Base-by-base conservation (phyloP, 2,329 filamentous ascomycete genomes). In the Diaporthe ilicicola region DNA sequence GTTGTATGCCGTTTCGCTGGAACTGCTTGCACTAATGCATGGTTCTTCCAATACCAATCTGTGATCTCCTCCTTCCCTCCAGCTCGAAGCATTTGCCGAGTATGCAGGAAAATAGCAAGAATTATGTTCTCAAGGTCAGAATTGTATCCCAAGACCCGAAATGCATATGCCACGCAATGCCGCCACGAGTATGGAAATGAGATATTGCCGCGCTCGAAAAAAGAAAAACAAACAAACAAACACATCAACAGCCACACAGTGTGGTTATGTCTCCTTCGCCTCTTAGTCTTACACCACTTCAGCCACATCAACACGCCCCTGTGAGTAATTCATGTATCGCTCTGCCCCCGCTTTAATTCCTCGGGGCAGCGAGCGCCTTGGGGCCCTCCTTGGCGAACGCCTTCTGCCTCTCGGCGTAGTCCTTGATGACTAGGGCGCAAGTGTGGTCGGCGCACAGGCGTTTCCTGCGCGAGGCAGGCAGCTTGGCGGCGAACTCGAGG, bases 401-500 rank as follows among this genome's bases (percentile, higher is more conserved):
- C 84, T 90, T 90, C 79, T 91, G 89, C 75, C 84, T 82, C 8
- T 91, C 84, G 29, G 87, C 85, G 77, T 88, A 99, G 76, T 99
- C 94, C 81, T 91, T 92, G 71, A 98, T 92, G 67, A 96, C 85
- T 70, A 98, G 84, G 7, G 93, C 89, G 82, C 96, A 99, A 73
- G 86, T 89, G n/a, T 94, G 88, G 79, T 99, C 95, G 74, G 93
- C 87, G 81, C 96, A 99, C 67, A 99, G 85, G 73, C 92, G 88
- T 84, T 90, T 94, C 78, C 93, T 88, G 76, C 95, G 88, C 77
- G 90, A 85, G 2, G 86, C 80, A 7, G 94, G 92, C 78, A 99
- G 83, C 83, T 95, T 92, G 24, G 87, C 86, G 34, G 94, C 94
- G 82, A 99, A 99, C 80, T 98, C 94, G 77, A 99, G 84, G 5